Evolutionary conservation across 139 green algal species (phyloP).

Genomic region (Haematococcus sp.): DNA sequence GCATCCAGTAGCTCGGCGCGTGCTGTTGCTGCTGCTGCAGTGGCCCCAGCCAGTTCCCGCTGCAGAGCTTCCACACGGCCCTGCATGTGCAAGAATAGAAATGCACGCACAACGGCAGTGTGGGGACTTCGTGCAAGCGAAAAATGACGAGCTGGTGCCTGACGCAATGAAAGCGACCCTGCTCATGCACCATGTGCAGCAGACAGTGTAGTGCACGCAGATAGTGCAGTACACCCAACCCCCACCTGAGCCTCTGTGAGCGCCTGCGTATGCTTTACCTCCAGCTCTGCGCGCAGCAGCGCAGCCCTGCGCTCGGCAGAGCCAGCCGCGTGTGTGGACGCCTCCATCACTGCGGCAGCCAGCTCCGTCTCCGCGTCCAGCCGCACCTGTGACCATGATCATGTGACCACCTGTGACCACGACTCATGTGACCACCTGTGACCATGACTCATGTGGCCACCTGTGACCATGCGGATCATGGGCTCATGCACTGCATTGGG

Average conservation of each 20-base stretch:
- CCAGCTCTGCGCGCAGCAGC: background rate
- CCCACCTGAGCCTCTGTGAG: too few species aligned
- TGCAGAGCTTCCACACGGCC: background rate
- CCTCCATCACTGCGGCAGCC: slow-evolving; percentile 5
- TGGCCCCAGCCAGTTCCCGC: background rate
- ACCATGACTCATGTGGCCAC: background rate
- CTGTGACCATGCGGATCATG: background rate
- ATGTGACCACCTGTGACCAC: too few species aligned
- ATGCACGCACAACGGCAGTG: too few species aligned
- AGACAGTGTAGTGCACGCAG: too few species aligned
- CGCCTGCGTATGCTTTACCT: background rate
- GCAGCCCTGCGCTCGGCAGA: background rate
- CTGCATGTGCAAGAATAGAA: too few species aligned
- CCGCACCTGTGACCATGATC: too few species aligned
- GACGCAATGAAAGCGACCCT: too few species aligned
- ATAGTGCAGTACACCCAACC: too few species aligned
- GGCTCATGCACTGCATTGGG: background rate
- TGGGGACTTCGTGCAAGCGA: too few species aligned
- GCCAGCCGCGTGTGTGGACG: background rate
- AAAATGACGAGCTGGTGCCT: too few species aligned
- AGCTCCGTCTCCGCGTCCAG: background rate
- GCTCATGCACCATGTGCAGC: too few species aligned
- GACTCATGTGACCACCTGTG: background rate
- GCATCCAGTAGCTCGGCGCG: background rate
- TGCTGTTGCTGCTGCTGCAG: background rate